Evolutionary conservation across 768 basidiomycete genomes (phyloP), one percentile per base, ranked within the genome.

Genomic region (Mycena maculata): DNA sequence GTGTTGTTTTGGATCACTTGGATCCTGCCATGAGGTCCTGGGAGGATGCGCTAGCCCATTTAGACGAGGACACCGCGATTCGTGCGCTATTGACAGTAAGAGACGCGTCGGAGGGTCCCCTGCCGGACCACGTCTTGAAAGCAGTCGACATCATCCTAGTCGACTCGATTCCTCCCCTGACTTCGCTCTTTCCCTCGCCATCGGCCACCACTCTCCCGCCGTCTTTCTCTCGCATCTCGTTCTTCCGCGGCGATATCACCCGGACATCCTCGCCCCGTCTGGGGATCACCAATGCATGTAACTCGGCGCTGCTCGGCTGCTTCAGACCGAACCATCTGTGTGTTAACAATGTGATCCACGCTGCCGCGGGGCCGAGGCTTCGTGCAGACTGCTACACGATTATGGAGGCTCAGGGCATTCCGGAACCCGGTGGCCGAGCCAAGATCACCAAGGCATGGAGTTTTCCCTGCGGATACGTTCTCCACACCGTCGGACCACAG

Each of bases 401-500:
- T n/a, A 60, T 60, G 59, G 13, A 60, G 23, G 49, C 49, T 20
- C 60, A 61, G 60, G 60, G 49, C 13, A 42, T 12, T 16, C 60
- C n/a, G 12, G 60, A 60, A n/a, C 59, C 59, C 23, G 59, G 39
- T 27, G 59, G 59, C 25, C 47, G 47, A 23, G 59, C 59, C 3
- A 60, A 60, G 22, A 31, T 60, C 11, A 60, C 59, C 22, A 49
- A 39, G 59, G 59, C 47, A n/a, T 60, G 59, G 59, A 49, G 47
- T 60, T 33, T 60, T 25, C 59, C 59, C 15, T 49, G 33, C 20
- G 59, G 47, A 28, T 60, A 60, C 23, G 59, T 60, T 13, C 33
- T 60, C 10, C 59, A 60, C 49, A 60, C 59, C 39, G 45, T 60
- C 47, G 59, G 59, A 22, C 59, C 59, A 9, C 59, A 49, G 48